Evolutionary conservation across 2,329 filamentous ascomycete species (phyloP).

Genomic region (Cadophora luteo-olivacea): DNA sequence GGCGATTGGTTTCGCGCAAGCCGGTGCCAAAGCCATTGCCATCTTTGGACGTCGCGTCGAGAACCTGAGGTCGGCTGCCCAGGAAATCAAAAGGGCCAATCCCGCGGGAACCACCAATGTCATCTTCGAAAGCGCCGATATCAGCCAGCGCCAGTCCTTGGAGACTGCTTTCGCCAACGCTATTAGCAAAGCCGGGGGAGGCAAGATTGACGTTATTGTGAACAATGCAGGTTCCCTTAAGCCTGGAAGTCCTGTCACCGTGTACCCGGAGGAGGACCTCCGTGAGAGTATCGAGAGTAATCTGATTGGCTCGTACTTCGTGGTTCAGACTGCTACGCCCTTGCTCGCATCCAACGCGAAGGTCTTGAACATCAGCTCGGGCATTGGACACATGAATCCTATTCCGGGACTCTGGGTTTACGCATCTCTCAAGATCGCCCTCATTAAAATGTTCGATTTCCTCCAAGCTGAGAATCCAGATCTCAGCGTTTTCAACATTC

Average conservation of each 20-base stretch:
- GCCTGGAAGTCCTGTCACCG: slow-evolving; percentile 39
- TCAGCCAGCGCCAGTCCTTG: slow-evolving; percentile 44
- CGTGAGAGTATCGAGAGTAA: slow-evolving; percentile 46
- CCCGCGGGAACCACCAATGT: slow-evolving; percentile 43
- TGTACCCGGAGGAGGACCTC: slow-evolving; percentile 44
- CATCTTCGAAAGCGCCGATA: slow-evolving; percentile 43
- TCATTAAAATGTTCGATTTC: slow-evolving; percentile 44
- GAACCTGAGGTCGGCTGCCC: slow-evolving; percentile 47
- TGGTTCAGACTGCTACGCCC: slow-evolving; percentile 47
- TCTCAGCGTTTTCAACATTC: slow-evolving; percentile 44
- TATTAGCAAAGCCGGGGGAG: slow-evolving; percentile 31
- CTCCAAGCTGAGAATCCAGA: slow-evolving; percentile 40
- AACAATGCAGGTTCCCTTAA: slow-evolving; percentile 47
- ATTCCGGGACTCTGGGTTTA: slow-evolving; percentile 39
- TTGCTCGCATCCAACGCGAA: slow-evolving; percentile 43
- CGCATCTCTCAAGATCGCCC: slow-evolving; percentile 42
- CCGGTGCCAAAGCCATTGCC: slow-evolving; percentile 51
- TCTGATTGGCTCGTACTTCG: slow-evolving; percentile 44
- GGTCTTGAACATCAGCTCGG: slow-evolving; percentile 47
- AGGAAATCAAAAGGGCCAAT: slow-evolving; percentile 45
- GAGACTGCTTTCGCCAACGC: slow-evolving; percentile 45
- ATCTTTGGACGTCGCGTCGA: slow-evolving; percentile 51
- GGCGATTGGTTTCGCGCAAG: slow-evolving; percentile 50
- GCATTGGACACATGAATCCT: slow-evolving; percentile 44
- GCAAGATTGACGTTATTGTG: slow-evolving; percentile 49